These are phyloP conservation scores for Vitis riparia DNA, from an alignment of 164 flowering plant species.

Conservation along the genomic window DNA sequence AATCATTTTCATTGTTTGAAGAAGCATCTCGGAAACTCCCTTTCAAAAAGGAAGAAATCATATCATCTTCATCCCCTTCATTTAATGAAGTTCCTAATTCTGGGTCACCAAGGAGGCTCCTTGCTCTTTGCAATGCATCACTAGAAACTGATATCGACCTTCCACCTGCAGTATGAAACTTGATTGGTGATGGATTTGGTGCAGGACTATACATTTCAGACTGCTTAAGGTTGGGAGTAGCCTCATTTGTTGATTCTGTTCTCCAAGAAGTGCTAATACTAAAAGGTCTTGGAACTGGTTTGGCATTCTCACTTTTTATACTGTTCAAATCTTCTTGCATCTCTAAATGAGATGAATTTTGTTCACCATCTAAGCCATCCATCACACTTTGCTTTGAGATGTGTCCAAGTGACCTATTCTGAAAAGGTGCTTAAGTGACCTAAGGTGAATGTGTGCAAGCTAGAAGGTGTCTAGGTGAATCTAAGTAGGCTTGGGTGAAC, in stretches of 20 bases:
- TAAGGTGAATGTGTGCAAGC: no score
- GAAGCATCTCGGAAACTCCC: constrained; percentile 12
- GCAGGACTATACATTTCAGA: constrained; percentile 22
- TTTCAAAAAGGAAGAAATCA: constrained; percentile 20
- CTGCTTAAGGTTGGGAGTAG: constrained; percentile 19
- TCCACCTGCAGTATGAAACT: constrained; percentile 93
- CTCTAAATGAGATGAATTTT: constrained; percentile 22
- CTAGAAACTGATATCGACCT: constrained; percentile 80
- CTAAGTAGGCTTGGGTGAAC: no score
- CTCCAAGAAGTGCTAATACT: background rate
- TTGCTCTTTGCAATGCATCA: constrained; percentile 88
- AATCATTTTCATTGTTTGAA: constrained; percentile 34
- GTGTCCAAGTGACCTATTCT: no score
- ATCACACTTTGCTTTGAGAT: constrained; percentile 5
- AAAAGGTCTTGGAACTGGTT: constrained; percentile 18
- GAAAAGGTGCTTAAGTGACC: no score
- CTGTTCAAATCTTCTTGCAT: constrained; percentile 6
- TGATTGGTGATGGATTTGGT: constrained; percentile 55
- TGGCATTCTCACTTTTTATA: background rate
- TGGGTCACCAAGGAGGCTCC: constrained; percentile 82
- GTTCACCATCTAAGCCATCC: constrained; percentile 17
- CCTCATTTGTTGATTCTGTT: constrained; percentile 11
- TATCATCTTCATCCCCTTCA: constrained; percentile 31
- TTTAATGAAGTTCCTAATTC: constrained; percentile 44
- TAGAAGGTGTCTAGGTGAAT: no score